Conservation (phyloP, 140 eudicot species). For the Cichorium intybus region DNA sequence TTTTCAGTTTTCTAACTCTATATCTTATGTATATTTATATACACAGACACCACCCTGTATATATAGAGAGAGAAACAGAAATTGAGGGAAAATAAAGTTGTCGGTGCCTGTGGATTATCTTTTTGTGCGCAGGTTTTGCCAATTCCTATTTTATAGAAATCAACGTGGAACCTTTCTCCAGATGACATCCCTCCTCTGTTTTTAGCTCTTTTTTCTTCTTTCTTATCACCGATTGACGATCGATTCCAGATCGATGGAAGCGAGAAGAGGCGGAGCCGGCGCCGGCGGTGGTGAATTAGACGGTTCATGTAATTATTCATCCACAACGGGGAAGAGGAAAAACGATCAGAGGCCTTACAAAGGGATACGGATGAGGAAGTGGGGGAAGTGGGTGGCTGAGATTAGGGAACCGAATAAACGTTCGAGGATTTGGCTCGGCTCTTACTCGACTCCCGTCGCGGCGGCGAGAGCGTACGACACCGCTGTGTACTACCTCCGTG, state of each 20-base stretch:
- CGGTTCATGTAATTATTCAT: neutral
- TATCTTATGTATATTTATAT: neutral
- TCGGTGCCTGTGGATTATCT: constrained; percentile 44
- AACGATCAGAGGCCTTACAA: constrained; percentile 53
- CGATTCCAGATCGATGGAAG: constrained; percentile 13
- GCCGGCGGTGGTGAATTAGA: neutral
- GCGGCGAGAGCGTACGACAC: constrained; percentile 88
- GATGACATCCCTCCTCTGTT: constrained; percentile 14
- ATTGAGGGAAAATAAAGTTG: constrained; percentile 27
- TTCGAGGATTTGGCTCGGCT: constrained; percentile 81
- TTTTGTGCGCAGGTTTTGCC: constrained; percentile 14
- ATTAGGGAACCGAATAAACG: constrained; percentile 81
- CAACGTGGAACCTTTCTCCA: constrained; percentile 19
- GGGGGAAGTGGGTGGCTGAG: constrained; percentile 97
- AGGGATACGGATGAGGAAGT: constrained; percentile 86
- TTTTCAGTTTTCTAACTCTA: neutral
- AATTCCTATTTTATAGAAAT: constrained; percentile 14
- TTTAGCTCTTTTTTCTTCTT: neutral
- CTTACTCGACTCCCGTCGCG: constrained; percentile 68
- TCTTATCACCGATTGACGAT: neutral
- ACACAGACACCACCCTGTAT: constrained; percentile 7
- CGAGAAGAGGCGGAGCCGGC: constrained; percentile 8
- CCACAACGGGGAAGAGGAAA: constrained; percentile 24
- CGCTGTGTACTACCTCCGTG: constrained; percentile 74
- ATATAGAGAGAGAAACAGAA: constrained; percentile 18